These are phyloP conservation scores for Endocalyx cinctus DNA, from an alignment of 2,329 filamentous ascomycete genomes.

Conservation along the genomic window DNA sequence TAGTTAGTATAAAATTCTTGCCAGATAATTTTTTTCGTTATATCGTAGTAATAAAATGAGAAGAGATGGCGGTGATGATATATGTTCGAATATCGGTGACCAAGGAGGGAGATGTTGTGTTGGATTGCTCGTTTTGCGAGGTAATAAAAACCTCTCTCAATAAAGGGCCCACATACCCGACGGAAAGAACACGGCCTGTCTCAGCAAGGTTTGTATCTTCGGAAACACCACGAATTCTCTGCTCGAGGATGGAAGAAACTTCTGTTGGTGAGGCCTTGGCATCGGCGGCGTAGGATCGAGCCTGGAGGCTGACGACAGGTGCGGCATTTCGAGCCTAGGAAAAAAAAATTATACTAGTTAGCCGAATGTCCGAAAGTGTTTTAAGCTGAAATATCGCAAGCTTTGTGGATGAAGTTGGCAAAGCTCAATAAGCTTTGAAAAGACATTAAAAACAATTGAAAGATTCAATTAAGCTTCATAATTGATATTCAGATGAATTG, in stretches of 20 bases:
- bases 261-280: constrained; percentile 95
- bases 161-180: constrained; percentile 70
- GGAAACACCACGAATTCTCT: constrained; percentile 97
- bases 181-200: constrained; percentile 97
- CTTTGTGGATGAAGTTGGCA: constrained; percentile 20
- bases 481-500: constrained; percentile 25
- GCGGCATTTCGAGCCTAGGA: constrained; percentile 78
- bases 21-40: too few species aligned
- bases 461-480: constrained; percentile 35
- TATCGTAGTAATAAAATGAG: too few species aligned
- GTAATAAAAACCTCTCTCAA: constrained; percentile 21
- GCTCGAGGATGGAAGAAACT: constrained; percentile 98
- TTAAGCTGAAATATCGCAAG: constrained; percentile 12
- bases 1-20: constrained; percentile 23
- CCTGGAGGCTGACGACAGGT: constrained; percentile 72
- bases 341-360: constrained; percentile 52
- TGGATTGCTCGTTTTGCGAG: constrained; percentile 10
- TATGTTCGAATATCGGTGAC: background rate
- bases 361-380: constrained; percentile 46
- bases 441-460: constrained; percentile 22
- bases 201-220: constrained; percentile 95
- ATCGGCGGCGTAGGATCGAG: constrained; percentile 88
- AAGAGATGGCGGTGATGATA: too few species aligned
- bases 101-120: background rate
- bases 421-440: constrained; percentile 34